Evolutionary conservation across 306 rosid genomes (phyloP).

Genomic region (Hylodesmum podocarpum): DNA sequence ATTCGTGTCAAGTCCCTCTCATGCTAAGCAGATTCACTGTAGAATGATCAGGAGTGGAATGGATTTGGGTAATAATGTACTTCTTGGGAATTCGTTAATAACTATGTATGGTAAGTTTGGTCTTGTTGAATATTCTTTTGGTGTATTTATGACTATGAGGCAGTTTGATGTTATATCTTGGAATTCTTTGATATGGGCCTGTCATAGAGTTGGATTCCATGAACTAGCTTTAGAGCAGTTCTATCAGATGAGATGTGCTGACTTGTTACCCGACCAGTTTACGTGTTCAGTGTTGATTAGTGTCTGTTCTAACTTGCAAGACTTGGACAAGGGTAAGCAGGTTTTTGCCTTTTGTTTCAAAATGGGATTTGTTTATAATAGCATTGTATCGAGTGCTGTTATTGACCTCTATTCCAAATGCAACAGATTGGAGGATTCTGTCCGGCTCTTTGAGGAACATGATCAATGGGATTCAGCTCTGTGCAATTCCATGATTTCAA

Average conservation of each 20-base stretch:
- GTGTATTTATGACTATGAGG: constrained; percentile 59
- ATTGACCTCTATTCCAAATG: constrained; percentile 88
- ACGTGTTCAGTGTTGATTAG: constrained; percentile 63
- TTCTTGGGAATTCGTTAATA: constrained; percentile 76
- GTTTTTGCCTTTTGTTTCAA: constrained; percentile 63
- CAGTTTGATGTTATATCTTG: constrained; percentile 68
- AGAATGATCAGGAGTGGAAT: constrained; percentile 52
- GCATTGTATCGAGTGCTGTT: constrained; percentile 72
- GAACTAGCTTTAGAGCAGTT: constrained; percentile 66
- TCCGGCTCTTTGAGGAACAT: constrained; percentile 54
- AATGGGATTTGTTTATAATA: constrained; percentile 71
- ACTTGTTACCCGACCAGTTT: constrained; percentile 61
- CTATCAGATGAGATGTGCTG: constrained; percentile 45
- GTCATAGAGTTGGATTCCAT: constrained; percentile 56
- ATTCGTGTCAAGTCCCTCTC: constrained; percentile 39
- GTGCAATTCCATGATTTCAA: constrained; percentile 79
- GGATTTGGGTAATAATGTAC: constrained; percentile 54
- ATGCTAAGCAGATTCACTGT: constrained; percentile 75
- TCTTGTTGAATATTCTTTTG: constrained; percentile 55
- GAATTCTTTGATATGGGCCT: constrained; percentile 75
- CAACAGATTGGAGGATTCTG: constrained; percentile 77
- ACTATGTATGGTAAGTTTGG: constrained; percentile 74
- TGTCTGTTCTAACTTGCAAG: constrained; percentile 59
- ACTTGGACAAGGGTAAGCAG: constrained; percentile 84
- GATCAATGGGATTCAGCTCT: constrained; percentile 60